Conservation (phyloP, 176 grass and related monocot genomes). For the Carex cristatella region DNA sequence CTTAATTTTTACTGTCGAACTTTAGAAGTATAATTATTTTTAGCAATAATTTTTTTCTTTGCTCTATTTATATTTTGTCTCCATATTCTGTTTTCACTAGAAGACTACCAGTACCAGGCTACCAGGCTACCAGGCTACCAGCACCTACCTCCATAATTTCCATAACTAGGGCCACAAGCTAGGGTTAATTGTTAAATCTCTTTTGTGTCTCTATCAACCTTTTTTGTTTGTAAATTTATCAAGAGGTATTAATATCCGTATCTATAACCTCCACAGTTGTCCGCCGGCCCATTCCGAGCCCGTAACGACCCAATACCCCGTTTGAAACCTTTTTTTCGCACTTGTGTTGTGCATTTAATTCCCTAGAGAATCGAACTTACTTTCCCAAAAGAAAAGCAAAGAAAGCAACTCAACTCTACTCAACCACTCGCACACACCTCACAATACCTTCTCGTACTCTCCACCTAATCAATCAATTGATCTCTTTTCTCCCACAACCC, state of each 20-base stretch:
- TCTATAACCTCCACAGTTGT: background rate
- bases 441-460: background rate
- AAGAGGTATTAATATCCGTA: background rate
- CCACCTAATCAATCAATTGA: slow-evolving; percentile 9
- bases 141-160: slow-evolving; percentile 13
- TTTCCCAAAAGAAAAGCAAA: slow-evolving; percentile 12
- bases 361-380: background rate
- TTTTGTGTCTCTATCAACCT: background rate
- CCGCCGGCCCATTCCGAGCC: background rate
- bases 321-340: background rate
- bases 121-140: background rate
- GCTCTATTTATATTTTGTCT: background rate
- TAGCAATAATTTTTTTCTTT: background rate
- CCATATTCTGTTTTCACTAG: background rate
- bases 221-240: background rate
- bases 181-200: background rate
- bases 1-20: background rate
- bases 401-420: background rate
- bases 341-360: background rate
- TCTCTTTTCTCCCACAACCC: background rate
- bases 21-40: background rate
- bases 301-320: background rate
- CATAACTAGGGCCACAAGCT: background rate
- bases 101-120: background rate
- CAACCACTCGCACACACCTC: background rate